Evolutionary conservation across 1,139 yeast genomes (phyloP), one percentile per base, ranked within the genome.

Genomic region (Suhomyces terraborum): DNA sequence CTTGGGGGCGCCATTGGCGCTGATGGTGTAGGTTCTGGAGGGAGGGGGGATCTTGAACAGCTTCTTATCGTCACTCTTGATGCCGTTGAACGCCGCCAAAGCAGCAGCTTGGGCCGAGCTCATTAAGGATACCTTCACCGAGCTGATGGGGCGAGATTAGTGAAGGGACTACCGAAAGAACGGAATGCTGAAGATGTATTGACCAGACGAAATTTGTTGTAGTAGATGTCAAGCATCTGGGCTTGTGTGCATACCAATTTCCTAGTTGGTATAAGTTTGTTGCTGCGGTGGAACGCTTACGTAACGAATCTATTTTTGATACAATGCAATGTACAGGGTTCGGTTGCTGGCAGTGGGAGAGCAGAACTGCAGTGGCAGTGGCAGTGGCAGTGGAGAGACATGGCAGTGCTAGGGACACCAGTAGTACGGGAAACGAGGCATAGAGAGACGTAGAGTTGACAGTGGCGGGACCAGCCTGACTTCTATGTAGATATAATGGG

Each of bases 91-190:
- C 13, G 59, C 59, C 9, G 57, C 57, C 44, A 55, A 35, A 18
- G 59, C 59, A 16, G 59, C 59, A 8, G 59, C 59, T 7, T 53
- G 59, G 35, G 56, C 53, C 10, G 49, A 47, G 26, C 41, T 35
- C 42, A 42, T 42, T 19, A 20, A 17, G 12, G 27, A 14, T 12
- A 24, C 4, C 16, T 24, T 24, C 27, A 24, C 27, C 12, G 16
- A 24, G 4, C 27, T 12, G 27, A 7, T 14, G 12, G 27, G 13
- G 16, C 12, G 8, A 16, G 27, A 24, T 16, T 24, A 8, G 27
- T 8, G 27, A 24, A 8, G 23, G 5, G 9, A 6, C 23, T 23
- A 29, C 22, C 16, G 18, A 22, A 24, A 24, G 27, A n/a, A 19
- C 19, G 23, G 32, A 4, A n/a, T 13, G 32, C 16, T 17, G 12